These are phyloP conservation scores for Solanum gandarillasii DNA, from an alignment of 257 asterid genomes.

Conservation along the genomic window DNA sequence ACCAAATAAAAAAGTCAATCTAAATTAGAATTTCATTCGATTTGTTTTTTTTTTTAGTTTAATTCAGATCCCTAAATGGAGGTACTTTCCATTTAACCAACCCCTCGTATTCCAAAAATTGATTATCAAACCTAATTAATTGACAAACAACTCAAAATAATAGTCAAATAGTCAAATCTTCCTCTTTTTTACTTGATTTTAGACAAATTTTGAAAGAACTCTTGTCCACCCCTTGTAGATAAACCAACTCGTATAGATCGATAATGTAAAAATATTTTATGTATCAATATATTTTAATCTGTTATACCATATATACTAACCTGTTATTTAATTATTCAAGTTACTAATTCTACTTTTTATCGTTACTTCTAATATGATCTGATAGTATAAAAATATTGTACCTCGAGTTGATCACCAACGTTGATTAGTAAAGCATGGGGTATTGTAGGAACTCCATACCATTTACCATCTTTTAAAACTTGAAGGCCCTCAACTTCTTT, in stretches of 20 bases:
- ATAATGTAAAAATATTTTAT: neutral
- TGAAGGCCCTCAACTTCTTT: conserved; percentile 1
- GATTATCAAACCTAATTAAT: neutral
- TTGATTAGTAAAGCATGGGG: neutral
- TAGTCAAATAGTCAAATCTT: neutral
- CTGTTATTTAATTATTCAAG: no score
- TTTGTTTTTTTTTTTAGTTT: no score
- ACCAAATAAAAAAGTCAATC: neutral
- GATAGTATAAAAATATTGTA: neutral
- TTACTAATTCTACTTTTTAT: neutral
- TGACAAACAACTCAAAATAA: neutral
- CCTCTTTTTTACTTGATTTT: neutral
- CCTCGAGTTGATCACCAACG: neutral
- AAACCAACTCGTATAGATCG: neutral
- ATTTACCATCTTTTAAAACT: neutral
- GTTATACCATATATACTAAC: neutral
- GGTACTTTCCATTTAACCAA: neutral
- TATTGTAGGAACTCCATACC: neutral
- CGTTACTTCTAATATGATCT: neutral
- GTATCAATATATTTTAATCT: neutral
- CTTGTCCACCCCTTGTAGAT: neutral
- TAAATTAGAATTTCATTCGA: no score
- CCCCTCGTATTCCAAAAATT: neutral
- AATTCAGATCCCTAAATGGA: no score
- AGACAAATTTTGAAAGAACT: neutral